Percentiles rank a stretch among this genome's conserved stretches.
These are phyloP conservation scores for Heteromeles arbutifolia DNA, from an alignment of 306 rosid genomes.

Conservation along the genomic window DNA sequence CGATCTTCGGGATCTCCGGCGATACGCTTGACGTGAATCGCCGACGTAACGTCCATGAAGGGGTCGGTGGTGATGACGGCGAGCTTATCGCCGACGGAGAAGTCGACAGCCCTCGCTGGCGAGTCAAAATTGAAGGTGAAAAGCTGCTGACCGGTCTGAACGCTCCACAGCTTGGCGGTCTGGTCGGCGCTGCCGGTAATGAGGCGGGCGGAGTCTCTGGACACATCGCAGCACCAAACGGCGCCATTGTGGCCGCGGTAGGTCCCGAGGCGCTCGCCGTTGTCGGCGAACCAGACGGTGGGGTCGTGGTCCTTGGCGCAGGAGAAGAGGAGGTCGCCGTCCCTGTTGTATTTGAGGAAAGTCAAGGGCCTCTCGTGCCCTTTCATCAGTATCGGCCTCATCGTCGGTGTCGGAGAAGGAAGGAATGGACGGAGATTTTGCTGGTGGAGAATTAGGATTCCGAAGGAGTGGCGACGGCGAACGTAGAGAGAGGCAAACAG, in stretches of 20 bases:
- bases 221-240: slow-evolving; percentile 94
- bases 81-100: slow-evolving; percentile 58
- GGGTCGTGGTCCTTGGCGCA: slow-evolving; percentile 88
- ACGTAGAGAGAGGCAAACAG: background rate
- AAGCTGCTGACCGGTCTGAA: slow-evolving; percentile 68
- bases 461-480: background rate
- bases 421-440: background rate
- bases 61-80: slow-evolving; percentile 70
- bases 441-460: background rate
- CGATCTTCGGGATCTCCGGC: slow-evolving; percentile 52
- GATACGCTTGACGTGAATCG: slow-evolving; percentile 66
- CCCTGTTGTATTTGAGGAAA: slow-evolving; percentile 76
- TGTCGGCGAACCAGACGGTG: slow-evolving; percentile 94
- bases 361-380: slow-evolving; percentile 98
- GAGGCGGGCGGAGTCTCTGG: slow-evolving; percentile 62
- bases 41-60: slow-evolving; percentile 66
- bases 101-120: slow-evolving; percentile 68
- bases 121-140: slow-evolving; percentile 63
- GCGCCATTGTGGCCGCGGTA: slow-evolving; percentile 93
- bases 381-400: slow-evolving; percentile 97
- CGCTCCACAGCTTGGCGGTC: slow-evolving; percentile 73
- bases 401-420: slow-evolving; percentile 5
- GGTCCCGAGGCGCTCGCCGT: slow-evolving; percentile 88
- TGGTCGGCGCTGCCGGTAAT: slow-evolving; percentile 88
- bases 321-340: slow-evolving; percentile 85